A percentile compares a stretch with the other conserved stretches of the same genome.
Conservation (phyloP, 2,329 filamentous ascomycete species). For the Diaporthe sp. region DNA sequence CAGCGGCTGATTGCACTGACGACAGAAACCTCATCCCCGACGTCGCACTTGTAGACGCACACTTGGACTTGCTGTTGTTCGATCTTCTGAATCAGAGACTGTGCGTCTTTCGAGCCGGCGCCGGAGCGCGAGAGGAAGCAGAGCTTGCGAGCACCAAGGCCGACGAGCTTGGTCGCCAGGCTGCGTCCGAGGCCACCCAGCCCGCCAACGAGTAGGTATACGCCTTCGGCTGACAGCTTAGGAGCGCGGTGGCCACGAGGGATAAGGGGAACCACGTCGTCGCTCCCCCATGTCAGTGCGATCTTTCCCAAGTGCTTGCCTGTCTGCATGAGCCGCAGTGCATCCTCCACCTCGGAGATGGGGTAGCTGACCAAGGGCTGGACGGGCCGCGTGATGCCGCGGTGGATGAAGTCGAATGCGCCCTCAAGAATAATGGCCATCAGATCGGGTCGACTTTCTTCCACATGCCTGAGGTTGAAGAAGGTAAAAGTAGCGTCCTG, state of each 20-base stretch:
- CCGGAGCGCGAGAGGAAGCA: slow-evolving; percentile 49
- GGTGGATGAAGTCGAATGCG: not conserved
- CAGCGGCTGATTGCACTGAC: slow-evolving; percentile 26
- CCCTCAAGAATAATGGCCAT: not conserved
- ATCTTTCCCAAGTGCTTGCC: slow-evolving; percentile 47
- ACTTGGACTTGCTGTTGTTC: slow-evolving; percentile 44
- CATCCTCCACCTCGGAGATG: slow-evolving; percentile 47
- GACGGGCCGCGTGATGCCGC: not conserved
- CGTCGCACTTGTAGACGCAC: slow-evolving; percentile 47
- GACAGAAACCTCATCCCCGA: slow-evolving; percentile 44
- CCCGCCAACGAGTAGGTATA: slow-evolving; percentile 45
- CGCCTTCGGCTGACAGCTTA: slow-evolving; percentile 42
- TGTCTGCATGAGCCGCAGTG: slow-evolving; percentile 54
- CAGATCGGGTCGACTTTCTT: not conserved
- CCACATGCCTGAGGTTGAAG: slow-evolving; percentile 50
- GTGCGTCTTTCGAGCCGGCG: slow-evolving; percentile 34
- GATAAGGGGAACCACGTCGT: not conserved
- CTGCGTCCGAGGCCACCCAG: slow-evolving; percentile 50
- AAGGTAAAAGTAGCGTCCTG: slow-evolving; percentile 46
- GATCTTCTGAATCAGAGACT: slow-evolving; percentile 44
- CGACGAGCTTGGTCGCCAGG: slow-evolving; percentile 48
- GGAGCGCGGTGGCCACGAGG: not conserved
- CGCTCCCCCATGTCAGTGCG: slow-evolving; percentile 49
- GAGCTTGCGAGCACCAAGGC: slow-evolving; percentile 49
- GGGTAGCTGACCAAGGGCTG: slow-evolving; percentile 41